These are phyloP conservation scores for Persicaria tinctoria DNA, from an alignment of 148 eudicot genomes.

Conservation along the genomic window DNA sequence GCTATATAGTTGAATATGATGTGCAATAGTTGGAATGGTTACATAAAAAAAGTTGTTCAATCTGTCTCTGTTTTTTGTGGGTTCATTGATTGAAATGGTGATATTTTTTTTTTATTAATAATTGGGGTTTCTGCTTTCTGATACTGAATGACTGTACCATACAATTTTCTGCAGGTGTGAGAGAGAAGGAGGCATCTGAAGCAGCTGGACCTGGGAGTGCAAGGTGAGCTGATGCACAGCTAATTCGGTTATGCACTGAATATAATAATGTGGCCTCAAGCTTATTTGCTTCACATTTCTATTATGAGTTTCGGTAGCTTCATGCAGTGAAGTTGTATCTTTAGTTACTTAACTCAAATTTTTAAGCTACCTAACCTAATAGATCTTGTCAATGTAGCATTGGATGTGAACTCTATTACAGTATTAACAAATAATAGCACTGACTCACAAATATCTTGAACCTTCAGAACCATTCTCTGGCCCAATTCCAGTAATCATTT, in stretches of 20 bases:
- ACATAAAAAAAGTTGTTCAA: no score
- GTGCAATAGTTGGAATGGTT: no score
- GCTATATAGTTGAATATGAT: neutral
- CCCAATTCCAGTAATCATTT: neutral
- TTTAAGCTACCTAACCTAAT: neutral
- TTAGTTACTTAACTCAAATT: neutral
- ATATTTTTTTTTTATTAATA: no score
- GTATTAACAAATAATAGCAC: neutral
- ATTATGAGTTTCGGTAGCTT: no score
- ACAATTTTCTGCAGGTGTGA: constrained; percentile 23
- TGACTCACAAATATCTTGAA: neutral
- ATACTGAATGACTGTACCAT: constrained; percentile 1
- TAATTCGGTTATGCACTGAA: neutral
- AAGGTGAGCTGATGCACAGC: constrained; percentile 12
- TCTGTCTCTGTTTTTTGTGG: no score
- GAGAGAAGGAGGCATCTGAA: constrained; percentile 34
- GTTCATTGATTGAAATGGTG: no score
- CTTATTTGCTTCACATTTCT: neutral
- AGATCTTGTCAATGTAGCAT: neutral
- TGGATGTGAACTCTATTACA: neutral
- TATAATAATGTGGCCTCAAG: neutral
- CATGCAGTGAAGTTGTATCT: neutral
- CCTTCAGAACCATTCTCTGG: neutral
- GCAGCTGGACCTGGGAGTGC: constrained; percentile 32
- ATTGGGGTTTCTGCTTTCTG: no score